Conservation (phyloP, 106 monocot genomes). For the Dendrobium huoshanense region DNA sequence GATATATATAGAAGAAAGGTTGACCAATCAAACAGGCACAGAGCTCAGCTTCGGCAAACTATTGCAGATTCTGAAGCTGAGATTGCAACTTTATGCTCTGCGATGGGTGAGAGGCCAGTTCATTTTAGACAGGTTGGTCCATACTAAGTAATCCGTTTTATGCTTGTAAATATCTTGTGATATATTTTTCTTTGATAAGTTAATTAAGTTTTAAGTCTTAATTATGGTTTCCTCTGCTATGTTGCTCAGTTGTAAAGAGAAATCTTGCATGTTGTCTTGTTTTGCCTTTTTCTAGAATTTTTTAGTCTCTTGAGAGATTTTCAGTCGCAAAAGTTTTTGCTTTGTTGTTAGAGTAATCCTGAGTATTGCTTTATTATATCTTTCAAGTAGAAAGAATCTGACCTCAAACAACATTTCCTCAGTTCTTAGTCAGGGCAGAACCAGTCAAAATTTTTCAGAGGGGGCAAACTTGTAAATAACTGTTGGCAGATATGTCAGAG, state of each 20-base stretch:
- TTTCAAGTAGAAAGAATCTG: not conserved
- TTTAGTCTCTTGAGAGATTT: not conserved
- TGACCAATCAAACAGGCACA: conserved; percentile 47
- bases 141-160: not conserved
- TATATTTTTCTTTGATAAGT: not conserved
- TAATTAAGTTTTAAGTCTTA: not conserved
- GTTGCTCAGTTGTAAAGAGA: too few species aligned
- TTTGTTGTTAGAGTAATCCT: not conserved
- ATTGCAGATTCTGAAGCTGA: conserved; percentile 75
- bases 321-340: not conserved
- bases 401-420: not conserved
- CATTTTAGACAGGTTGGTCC: conserved; percentile 53
- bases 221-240: not conserved
- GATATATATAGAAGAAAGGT: conserved; percentile 72
- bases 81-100: conserved; percentile 63
- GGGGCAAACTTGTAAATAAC: too few species aligned
- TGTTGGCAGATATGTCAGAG: too few species aligned
- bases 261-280: not conserved
- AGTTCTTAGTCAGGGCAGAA: not conserved
- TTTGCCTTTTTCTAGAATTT: not conserved
- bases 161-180: not conserved
- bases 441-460: too few species aligned
- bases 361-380: not conserved
- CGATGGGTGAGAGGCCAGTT: conserved; percentile 57
- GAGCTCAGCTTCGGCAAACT: conserved; percentile 50